Evolutionary conservation across 768 basidiomycete genomes (phyloP), one percentile per base, ranked within the genome.

Genomic region (Collybia nuda): DNA sequence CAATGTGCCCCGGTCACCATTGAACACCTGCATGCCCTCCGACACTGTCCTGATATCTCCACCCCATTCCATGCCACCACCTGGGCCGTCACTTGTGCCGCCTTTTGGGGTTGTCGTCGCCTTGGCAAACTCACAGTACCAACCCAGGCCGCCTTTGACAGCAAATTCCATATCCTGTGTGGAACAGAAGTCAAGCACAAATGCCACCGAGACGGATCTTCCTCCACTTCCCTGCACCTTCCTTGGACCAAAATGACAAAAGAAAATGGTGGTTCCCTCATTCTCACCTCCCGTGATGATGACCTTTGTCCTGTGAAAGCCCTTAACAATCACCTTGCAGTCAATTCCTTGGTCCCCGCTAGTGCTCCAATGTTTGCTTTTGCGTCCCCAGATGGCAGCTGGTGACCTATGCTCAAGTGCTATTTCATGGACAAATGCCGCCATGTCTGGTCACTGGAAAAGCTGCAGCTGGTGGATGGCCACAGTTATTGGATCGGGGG

Each of bases 41-140:
- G 19, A 0, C 7, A 39, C 0, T 12, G 21, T 11, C 57, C 77
- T 0, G 54, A 69, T 38, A 42, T 70, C 1, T 21, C 52, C 0
- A 42, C 57, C 21, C 53, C 71, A 0, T 59, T 65, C 14, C 56
- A 73, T 47, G 67, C 69, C 2, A 68, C 71, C 0, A 38, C 72
- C 8, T 75, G 64, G 63, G 73, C 73, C 0, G 37, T 63, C 1
- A 70, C 74, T 1, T 37, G 51, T 1, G 32, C 55, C 0, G 61
- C 72, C 1, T 77, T 77, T 53, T 76, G 65, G 60, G 64, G 73
- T 17, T 67, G 63, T 23, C 41, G 61, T 0, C 44, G 57, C 5
- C 57, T 77, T 0, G 65, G 73, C 0, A 67, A 74, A 48, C 56
- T 53, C 0, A 62, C 64, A 7, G 53, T 69, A 1, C 53, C 59